Base-by-base conservation (phyloP, 345 rosid genomes). In the Salix arbutifolia region DNA sequence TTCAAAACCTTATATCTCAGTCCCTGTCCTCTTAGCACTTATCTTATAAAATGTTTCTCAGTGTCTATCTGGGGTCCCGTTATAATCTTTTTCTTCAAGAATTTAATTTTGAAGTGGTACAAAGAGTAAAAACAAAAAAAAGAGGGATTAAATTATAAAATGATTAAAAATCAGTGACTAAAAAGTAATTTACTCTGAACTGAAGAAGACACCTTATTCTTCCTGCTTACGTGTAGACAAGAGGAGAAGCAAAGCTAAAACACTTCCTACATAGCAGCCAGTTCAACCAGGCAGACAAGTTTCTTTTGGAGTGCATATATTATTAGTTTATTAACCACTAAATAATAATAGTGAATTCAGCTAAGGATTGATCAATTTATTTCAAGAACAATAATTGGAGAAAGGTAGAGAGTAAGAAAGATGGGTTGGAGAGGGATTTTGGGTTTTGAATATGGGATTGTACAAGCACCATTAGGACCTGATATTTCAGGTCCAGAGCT, bases 401-500 rank as follows among this genome's bases (percentile, higher is more conserved):
- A 38, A n/a, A 19, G 13, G 18, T 52, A 33, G 37, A 66, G 40
- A 65, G 70, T 3, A 74, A 12, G 18, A 74, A 73, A 38, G 74
- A 93, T 91, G 95, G 89, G 91, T 28, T 87, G 91, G 90, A 88
- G 79, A 85, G 98, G 98, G 83, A 83, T 92, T 79, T 83, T 94
- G 84, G 96, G 94, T 70, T 92, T 92, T 62, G 91, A 91, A 52
- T 82, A 88, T 83, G 98, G 94, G 75, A 88, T 94, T 23, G 86
- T 92, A 9, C 98, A 88, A 80, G 97, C 90, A 42, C 97, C 98
- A 30, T 61, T 94, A 67, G 98, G 98, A 72, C 97, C 98, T 67
- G 98, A 94, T 65, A 89, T 94, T 79, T 90, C 97, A 5, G 85
- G 93, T 18, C 98, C 98, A 1, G 96, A 90, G 83, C 97, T 94